Evolutionary conservation across 139 green algal genomes (phyloP).

Genomic region (Tetratostichococcus sp.): DNA sequence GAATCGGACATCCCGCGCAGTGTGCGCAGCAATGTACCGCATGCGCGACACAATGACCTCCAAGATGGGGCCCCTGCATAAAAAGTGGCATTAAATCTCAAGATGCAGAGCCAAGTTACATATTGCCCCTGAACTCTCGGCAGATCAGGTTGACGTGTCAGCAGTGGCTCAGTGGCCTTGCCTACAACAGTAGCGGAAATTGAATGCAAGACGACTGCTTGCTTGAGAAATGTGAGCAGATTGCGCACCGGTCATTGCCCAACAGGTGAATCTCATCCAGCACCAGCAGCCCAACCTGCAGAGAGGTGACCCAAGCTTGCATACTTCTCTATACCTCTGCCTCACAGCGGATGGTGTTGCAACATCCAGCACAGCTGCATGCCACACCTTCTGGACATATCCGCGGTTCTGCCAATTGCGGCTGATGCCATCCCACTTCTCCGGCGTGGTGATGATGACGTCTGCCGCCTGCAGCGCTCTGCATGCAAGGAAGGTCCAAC

Average conservation of each 20-base stretch:
- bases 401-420: constrained; percentile 80
- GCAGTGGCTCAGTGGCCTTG: too few species aligned
- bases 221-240: too few species aligned
- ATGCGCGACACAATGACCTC: constrained; percentile 92
- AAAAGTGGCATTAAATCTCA: too few species aligned
- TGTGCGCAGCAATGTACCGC: constrained; percentile 77
- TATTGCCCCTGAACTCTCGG: too few species aligned
- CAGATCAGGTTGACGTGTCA: too few species aligned
- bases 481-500: constrained; percentile 4
- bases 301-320: too few species aligned
- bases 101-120: too few species aligned
- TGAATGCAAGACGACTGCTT: too few species aligned
- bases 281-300: constrained; percentile 80
- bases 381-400: constrained; percentile 61
- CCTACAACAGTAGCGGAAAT: too few species aligned
- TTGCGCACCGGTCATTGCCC: constrained; percentile 66
- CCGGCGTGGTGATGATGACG: constrained; percentile 93
- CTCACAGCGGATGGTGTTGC: too few species aligned
- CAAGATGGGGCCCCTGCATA: constrained; percentile 80
- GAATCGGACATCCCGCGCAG: constrained; percentile 69
- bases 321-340: too few species aligned
- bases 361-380: too few species aligned
- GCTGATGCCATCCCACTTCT: constrained; percentile 98
- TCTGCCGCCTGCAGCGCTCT: constrained; percentile 75
- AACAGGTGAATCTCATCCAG: constrained; percentile 99